Conservation (phyloP, 164 flowering plant genomes). For the Liquidambar formosana region DNA sequence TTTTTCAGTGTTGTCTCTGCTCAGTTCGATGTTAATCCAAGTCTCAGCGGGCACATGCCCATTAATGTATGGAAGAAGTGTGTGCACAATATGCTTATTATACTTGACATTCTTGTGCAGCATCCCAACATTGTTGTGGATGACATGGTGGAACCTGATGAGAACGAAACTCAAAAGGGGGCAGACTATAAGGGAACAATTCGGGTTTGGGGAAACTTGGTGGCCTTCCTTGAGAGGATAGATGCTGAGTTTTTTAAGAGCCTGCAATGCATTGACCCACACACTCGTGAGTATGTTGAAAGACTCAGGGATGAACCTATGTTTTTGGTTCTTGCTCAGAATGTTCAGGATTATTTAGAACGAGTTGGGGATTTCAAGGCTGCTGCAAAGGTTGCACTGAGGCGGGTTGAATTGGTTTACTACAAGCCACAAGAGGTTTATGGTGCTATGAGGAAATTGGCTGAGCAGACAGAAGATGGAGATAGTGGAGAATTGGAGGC, state of each 20-base stretch:
- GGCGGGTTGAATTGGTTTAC: slow-evolving; percentile 78
- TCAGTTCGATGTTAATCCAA: slow-evolving; percentile 92
- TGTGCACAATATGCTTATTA: slow-evolving; percentile 63
- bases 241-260: slow-evolving; percentile 91
- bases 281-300: slow-evolving; percentile 84
- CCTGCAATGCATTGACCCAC: slow-evolving; percentile 90
- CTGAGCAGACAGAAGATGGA: slow-evolving; percentile 52
- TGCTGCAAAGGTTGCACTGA: slow-evolving; percentile 85
- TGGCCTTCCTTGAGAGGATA: slow-evolving; percentile 85
- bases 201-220: slow-evolving; percentile 86
- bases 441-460: slow-evolving; percentile 88
- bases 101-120: slow-evolving; percentile 78
- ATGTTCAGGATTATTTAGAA: slow-evolving; percentile 79
- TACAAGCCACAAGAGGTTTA: slow-evolving; percentile 97
- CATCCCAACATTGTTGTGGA: slow-evolving; percentile 76
- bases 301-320: slow-evolving; percentile 89
- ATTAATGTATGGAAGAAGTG: slow-evolving; percentile 89
- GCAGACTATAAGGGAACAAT: slow-evolving; percentile 68
- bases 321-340: slow-evolving; percentile 78
- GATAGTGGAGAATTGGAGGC: slow-evolving; percentile 40
- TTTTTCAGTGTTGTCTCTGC: slow-evolving; percentile 86
- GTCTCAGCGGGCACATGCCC: slow-evolving; percentile 92
- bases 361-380: slow-evolving; percentile 63
- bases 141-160: slow-evolving; percentile 88
- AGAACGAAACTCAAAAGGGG: slow-evolving; percentile 81